Conservation (phyloP, 2,329 filamentous ascomycete species). For the Ceratocystis cacaofunesta region DNA sequence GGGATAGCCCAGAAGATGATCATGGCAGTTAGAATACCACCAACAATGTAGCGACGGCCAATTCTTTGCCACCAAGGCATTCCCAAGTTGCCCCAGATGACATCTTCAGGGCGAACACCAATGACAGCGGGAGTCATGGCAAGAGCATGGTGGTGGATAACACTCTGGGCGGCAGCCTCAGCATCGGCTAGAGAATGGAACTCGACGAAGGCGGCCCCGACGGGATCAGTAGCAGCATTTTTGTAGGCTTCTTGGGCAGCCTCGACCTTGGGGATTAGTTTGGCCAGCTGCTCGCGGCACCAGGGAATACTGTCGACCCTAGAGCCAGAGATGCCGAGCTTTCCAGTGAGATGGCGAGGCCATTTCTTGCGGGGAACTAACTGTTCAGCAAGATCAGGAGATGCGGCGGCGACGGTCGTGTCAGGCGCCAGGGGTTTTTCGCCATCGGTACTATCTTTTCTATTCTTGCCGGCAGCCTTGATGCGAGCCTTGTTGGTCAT, state of each 20-base stretch:
- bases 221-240: constrained; percentile 46
- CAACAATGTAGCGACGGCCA: constrained; percentile 51
- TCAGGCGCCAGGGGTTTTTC: constrained; percentile 33
- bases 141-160: constrained; percentile 73
- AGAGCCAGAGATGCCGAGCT: constrained; percentile 47
- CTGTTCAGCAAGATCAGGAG: constrained; percentile 37
- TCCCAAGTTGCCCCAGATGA: constrained; percentile 75
- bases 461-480: constrained; percentile 45
- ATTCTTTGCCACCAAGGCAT: constrained; percentile 80
- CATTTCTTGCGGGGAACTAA: constrained; percentile 54
- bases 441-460: constrained; percentile 30
- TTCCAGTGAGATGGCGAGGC: constrained; percentile 52
- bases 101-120: constrained; percentile 64
- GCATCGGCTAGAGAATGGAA: constrained; percentile 72
- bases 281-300: constrained; percentile 43
- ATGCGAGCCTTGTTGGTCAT: constrained; percentile 57
- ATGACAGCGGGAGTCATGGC: constrained; percentile 79
- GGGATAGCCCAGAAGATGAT: constrained; percentile 77
- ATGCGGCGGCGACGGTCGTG: constrained; percentile 25
- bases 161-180: constrained; percentile 70
- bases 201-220: constrained; percentile 78
- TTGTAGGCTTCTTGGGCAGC: constrained; percentile 52
- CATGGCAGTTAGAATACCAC: constrained; percentile 58
- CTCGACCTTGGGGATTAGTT: constrained; percentile 50
- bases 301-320: constrained; percentile 78